Evolutionary conservation across 2,329 filamentous ascomycete species (phyloP).

Genomic region (Emergomyces pasteurianus): DNA sequence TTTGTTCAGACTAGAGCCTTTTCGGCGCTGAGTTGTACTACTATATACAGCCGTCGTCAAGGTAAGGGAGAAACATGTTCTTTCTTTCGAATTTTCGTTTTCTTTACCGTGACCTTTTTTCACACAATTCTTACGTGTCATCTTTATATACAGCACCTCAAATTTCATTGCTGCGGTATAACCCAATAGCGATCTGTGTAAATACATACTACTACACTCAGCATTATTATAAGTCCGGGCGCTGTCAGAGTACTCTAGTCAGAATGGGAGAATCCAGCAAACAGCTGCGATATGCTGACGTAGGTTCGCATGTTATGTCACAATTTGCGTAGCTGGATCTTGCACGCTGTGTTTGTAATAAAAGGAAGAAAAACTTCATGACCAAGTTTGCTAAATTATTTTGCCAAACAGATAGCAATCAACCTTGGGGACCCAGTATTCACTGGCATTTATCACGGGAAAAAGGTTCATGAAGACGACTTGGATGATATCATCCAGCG

Average conservation of each 20-base stretch:
- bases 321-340: background rate
- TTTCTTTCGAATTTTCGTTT: background rate
- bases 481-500: conserved; percentile 59
- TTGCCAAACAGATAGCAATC: conserved; percentile 59
- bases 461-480: conserved; percentile 42
- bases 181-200: background rate
- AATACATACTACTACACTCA: conserved; percentile 5
- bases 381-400: background rate
- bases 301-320: conserved; percentile 18
- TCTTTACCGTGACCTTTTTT: background rate
- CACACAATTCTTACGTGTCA: background rate
- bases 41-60: background rate
- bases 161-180: background rate
- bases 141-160: background rate
- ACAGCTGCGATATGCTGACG: conserved; percentile 37
- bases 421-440: conserved; percentile 92
- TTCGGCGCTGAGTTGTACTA: background rate
- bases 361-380: background rate
- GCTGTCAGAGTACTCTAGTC: background rate
- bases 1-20: background rate
- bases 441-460: conserved; percentile 71
- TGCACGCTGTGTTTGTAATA: background rate
- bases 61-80: background rate
- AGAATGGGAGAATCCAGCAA: conserved; percentile 25
- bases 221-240: background rate